Evolutionary conservation across 352 stramenopile species (phyloP).

Genomic region (Globisporangium cederbergense): DNA sequence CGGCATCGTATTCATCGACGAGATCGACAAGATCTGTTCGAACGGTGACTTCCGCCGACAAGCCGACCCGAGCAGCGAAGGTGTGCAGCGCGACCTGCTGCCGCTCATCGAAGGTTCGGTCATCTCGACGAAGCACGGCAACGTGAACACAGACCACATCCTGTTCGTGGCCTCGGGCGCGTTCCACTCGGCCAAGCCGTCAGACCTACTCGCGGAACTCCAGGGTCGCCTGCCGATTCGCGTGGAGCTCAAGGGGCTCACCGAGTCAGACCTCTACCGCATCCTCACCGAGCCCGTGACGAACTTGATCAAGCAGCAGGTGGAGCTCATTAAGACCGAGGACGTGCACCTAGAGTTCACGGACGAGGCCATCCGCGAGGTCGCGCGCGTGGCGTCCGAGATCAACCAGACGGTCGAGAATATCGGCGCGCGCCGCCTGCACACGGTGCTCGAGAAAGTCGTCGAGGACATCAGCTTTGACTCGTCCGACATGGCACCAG

Average conservation of each 20-base stretch:
- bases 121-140: slow-evolving; percentile 98
- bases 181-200: slow-evolving; percentile 98
- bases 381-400: slow-evolving; percentile 93
- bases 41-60: slow-evolving; percentile 90
- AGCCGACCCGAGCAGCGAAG: slow-evolving; percentile 96
- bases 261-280: slow-evolving; percentile 98
- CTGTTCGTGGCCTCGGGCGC: slow-evolving; percentile 97
- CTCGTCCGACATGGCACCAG: slow-evolving; percentile 88
- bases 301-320: slow-evolving; percentile 98
- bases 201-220: slow-evolving; percentile 97
- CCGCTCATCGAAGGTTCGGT: slow-evolving; percentile 98
- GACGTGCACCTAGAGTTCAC: slow-evolving; percentile 95
- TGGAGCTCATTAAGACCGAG: slow-evolving; percentile 97
- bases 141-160: slow-evolving; percentile 99
- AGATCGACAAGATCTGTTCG: slow-evolving; percentile 99
- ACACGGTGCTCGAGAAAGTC: slow-evolving; percentile 98
- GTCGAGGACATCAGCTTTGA: slow-evolving; percentile 99
- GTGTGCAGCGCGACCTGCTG: slow-evolving; percentile 98
- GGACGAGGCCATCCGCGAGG: slow-evolving; percentile 96
- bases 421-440: slow-evolving; percentile 97
- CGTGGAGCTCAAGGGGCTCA: slow-evolving; percentile 98
- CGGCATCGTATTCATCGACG: slow-evolving; percentile 99
- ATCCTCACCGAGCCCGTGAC: slow-evolving; percentile 99
- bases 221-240: slow-evolving; percentile 98
- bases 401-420: slow-evolving; percentile 98